These are phyloP conservation scores for Sergeia podlipaevii DNA, from an alignment of 208 protist species.

Conservation along the genomic window DNA sequence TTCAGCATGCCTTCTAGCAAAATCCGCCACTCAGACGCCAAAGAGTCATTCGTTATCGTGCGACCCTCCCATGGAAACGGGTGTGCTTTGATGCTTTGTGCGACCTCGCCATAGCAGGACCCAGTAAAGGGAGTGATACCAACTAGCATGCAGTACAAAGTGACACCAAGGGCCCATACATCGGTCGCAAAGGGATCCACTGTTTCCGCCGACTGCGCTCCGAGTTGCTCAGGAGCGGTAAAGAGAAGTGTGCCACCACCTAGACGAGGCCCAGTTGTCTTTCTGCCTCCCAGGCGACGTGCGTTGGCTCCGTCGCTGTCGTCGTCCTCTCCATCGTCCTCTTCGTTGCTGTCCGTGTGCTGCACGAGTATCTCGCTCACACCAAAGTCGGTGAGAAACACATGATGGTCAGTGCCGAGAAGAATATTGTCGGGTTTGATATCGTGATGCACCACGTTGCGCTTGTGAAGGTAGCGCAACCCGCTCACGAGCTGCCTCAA, in stretches of 20 bases:
- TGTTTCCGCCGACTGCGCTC: slow-evolving; percentile 1
- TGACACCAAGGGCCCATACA: slow-evolving; percentile 81
- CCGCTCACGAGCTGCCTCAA: slow-evolving; percentile 75
- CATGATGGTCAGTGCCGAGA: slow-evolving; percentile 41
- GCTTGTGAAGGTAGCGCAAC: slow-evolving; percentile 75
- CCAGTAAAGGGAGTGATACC: slow-evolving; percentile 69
- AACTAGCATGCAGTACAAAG: slow-evolving; percentile 76
- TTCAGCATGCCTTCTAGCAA: slow-evolving; percentile 69
- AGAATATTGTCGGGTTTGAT: slow-evolving; percentile 84
- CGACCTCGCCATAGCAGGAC: slow-evolving; percentile 31
- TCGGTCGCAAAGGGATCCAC: slow-evolving; percentile 62
- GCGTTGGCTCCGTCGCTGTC: neutral
- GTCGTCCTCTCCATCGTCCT: neutral
- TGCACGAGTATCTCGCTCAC: slow-evolving; percentile 57
- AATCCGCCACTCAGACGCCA: slow-evolving; percentile 37
- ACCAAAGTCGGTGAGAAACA: slow-evolving; percentile 74
- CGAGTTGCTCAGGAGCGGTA: slow-evolving; percentile 64
- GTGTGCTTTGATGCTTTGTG: slow-evolving; percentile 27
- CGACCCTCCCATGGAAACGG: slow-evolving; percentile 37
- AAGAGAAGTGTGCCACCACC: slow-evolving; percentile 68
- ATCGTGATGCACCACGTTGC: slow-evolving; percentile 69
- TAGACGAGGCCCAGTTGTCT: slow-evolving; percentile 8
- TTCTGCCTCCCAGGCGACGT: neutral
- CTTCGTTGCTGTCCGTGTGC: neutral
- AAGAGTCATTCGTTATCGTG: slow-evolving; percentile 17